Evolutionary conservation across 2,329 filamentous ascomycete genomes (phyloP), one percentile per base, ranked within the genome.

Genomic region (Paecilomyces dactylethromorphus): DNA sequence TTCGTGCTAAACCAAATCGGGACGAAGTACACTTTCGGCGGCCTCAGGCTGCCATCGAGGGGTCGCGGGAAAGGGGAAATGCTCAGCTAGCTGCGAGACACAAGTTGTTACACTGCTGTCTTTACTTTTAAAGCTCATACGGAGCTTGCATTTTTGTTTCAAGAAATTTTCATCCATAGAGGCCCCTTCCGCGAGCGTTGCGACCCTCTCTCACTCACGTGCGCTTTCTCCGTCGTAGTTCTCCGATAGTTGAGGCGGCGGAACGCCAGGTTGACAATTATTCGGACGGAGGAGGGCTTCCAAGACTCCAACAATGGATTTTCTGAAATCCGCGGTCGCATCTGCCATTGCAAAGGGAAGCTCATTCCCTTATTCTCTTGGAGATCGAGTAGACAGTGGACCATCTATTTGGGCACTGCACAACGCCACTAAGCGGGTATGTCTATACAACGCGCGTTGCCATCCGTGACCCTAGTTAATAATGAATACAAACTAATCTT

Each of bases 371-470:
- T 97, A 96, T 73, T 88, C 84, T 54, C 94, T 97, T 71, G 93
- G 92, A 68, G 94, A 99, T 75, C 86, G 89, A 73, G 89, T 97
- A 60, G 93, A 97, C 72, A 82, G 94, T 56, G 91, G 95, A 73
- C 87, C 94, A 70, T 96, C 93, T 26, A 92, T 97, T 68, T 99
- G 94, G 92, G 90, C 89, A n/a, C 79, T 99, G 59, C 88, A 94
- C 77, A 97, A 97, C 76, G 94, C 91, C 70, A 96, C 90, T 58
- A 94, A 89, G 78, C 87, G 91, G 77, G 92, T 94, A 82, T 63
- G 80, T 31, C 35, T 50, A 31, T 49, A 35, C 11, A 26, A 24
- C 3, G 39, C 35, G 39, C 13, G 39, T 26, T 21, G 21, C n/a
- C n/a, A 54, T 49, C 54, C 29, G 21, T 12, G 29, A 26, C 33